Conservation (phyloP, 208 protist species). For the Acanthamoeba sp. region DNA sequence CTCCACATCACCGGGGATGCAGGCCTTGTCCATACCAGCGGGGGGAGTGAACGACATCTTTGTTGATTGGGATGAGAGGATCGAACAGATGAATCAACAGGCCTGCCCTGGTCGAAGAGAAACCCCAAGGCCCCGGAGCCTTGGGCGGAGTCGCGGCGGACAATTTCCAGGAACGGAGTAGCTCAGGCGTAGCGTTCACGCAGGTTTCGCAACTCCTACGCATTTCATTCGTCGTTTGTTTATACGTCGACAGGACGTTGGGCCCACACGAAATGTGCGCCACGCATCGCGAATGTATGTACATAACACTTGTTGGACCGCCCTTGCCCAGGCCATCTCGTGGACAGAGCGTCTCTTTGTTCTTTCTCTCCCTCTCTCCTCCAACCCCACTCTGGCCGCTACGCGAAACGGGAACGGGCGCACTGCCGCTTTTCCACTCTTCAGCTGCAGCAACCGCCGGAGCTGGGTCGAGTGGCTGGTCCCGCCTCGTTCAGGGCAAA, state of each 20-base stretch:
- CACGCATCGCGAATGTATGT: too few relatives aligned
- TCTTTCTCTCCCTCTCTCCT: too few relatives aligned
- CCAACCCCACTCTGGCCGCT: too few relatives aligned
- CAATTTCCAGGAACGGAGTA: conserved; percentile 37
- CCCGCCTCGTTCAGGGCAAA: background rate
- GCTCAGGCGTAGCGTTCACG: background rate
- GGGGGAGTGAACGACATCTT: conserved; percentile 46
- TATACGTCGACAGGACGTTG: background rate
- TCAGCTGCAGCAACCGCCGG: conserved; percentile 60
- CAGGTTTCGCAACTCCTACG: background rate
- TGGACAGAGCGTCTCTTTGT: too few relatives aligned
- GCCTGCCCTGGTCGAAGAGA: too few relatives aligned
- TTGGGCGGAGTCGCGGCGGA: background rate
- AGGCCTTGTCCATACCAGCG: conserved; percentile 70
- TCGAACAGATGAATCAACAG: background rate
- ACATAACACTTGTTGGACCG: too few relatives aligned
- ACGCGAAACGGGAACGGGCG: background rate
- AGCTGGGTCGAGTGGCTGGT: background rate
- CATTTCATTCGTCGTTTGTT: background rate
- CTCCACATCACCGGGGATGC: conserved; percentile 88
- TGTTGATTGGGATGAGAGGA: background rate
- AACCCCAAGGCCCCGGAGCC: background rate
- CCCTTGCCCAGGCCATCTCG: too few relatives aligned
- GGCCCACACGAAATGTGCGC: background rate
- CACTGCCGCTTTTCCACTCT: background rate